These are phyloP conservation scores for Raphanus raphanistrum DNA, from an alignment of 345 rosid species.

Conservation along the genomic window DNA sequence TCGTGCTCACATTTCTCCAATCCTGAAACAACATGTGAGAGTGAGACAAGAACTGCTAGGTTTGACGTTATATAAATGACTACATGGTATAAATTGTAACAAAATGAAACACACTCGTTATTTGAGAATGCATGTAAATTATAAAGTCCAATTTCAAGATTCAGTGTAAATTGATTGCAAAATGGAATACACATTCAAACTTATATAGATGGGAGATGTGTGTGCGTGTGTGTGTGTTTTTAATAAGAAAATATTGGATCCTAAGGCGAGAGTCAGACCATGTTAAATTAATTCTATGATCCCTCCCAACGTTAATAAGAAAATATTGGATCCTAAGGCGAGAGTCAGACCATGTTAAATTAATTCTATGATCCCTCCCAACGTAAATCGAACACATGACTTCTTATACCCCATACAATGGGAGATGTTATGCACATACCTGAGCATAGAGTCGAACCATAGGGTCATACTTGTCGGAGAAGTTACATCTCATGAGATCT, in stretches of 20 bases:
- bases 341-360: background rate
- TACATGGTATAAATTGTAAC: background rate
- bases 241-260: background rate
- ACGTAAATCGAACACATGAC: background rate
- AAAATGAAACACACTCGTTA: background rate
- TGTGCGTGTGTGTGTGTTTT: no score
- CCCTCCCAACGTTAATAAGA: background rate
- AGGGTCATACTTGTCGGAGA: slow-evolving; percentile 40
- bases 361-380: background rate
- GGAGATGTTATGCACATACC: slow-evolving; percentile 17
- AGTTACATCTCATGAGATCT: slow-evolving; percentile 54
- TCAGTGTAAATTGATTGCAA: background rate
- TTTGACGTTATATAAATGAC: background rate
- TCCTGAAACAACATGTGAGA: slow-evolving; percentile 28
- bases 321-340: background rate
- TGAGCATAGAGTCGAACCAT: slow-evolving; percentile 43
- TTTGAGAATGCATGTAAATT: background rate
- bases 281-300: background rate
- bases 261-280: background rate
- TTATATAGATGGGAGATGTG: background rate
- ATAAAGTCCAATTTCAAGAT: background rate
- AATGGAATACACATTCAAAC: background rate
- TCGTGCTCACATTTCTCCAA: slow-evolving; percentile 33
- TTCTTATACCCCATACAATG: background rate
- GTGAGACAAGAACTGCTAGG: background rate